Conservation (phyloP, 345 rosid species). For the Citrus maxima region DNA sequence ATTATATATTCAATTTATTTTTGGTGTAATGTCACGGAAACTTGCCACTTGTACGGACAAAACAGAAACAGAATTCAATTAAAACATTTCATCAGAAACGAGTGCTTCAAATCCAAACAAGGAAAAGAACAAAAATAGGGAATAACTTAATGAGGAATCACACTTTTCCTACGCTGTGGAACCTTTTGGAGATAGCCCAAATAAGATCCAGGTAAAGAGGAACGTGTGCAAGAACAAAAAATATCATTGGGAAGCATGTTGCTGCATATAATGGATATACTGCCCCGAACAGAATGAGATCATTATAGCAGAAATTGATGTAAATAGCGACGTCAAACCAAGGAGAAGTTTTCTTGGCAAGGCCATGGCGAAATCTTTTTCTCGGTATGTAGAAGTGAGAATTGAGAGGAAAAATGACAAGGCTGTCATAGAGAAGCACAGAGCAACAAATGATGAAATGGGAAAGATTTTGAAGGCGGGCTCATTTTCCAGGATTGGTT, state of each 20-base stretch:
- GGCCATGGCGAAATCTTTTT: conserved; percentile 2
- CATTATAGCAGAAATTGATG: conserved; percentile 11
- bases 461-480: background rate
- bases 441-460: conserved; percentile 15
- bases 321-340: conserved; percentile 6
- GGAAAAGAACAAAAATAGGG: no score
- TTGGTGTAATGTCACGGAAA: no score
- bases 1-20: no score
- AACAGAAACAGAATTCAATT: no score
- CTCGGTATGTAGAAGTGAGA: conserved; percentile 11
- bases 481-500: no score
- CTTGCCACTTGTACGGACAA: no score
- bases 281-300: conserved; percentile 14
- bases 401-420: conserved; percentile 3
- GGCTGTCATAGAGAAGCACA: conserved; percentile 16
- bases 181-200: background rate
- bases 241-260: background rate
- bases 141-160: background rate
- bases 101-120: no score
- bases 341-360: conserved; percentile 16
- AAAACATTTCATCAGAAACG: no score
- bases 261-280: conserved; percentile 9
- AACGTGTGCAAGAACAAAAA: background rate
- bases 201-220: conserved; percentile 10
- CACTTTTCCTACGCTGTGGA: background rate